These are phyloP conservation scores for Sporobolus alterniflorus DNA, from an alignment of 202 grass and related monocot species.

Conservation along the genomic window DNA sequence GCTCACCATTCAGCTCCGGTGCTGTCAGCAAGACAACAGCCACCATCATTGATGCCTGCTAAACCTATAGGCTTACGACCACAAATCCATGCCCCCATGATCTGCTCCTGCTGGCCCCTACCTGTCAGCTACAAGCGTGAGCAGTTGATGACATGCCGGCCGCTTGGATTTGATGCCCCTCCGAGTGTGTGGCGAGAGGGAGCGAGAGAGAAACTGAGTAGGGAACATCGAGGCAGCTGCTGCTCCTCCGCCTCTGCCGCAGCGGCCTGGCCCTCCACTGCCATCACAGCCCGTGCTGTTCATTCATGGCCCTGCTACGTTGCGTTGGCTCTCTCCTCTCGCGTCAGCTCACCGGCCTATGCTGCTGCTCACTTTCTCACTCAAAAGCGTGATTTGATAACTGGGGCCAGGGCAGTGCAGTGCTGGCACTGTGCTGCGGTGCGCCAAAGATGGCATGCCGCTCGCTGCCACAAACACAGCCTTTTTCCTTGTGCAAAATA, in stretches of 20 bases:
- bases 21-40: background rate
- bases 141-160: background rate
- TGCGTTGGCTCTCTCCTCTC: background rate
- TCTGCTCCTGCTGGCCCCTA: too few species aligned
- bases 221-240: background rate
- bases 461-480: background rate
- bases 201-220: background rate
- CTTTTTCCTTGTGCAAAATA: too few species aligned
- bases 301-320: conserved; percentile 41
- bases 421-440: conserved; percentile 23
- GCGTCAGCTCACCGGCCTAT: background rate
- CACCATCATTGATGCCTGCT: conserved; percentile 8
- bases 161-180: background rate
- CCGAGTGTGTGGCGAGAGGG: background rate
- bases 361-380: background rate
- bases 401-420: conserved; percentile 33
- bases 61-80: background rate
- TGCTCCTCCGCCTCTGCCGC: background rate
- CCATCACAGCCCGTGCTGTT: conserved; percentile 45
- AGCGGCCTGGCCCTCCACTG: conserved; percentile 17
- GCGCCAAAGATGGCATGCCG: conserved; percentile 47
- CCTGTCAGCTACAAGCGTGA: background rate
- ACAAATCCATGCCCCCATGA: background rate
- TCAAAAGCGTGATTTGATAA: conserved; percentile 40
- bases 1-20: background rate